A percentile compares a stretch with the other conserved stretches of the same genome.
phyloP scores from a whole-genome alignment of 78 protist species.

The Dictyostelium citrinum region DNA sequence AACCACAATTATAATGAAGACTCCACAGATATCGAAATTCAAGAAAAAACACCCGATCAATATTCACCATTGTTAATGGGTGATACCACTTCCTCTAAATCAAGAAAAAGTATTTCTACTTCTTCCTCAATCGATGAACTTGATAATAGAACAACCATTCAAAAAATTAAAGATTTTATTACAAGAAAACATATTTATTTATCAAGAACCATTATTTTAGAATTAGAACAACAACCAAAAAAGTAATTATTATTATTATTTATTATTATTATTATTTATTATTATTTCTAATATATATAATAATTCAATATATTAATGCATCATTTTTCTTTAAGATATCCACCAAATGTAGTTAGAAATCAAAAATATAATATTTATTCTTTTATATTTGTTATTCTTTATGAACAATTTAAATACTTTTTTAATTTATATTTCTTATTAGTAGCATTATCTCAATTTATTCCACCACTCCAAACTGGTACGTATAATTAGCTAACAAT shows the following conservation, averaged over 20 bases:
- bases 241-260: not conserved
- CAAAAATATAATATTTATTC: slow-evolving; percentile 87
- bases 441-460: slow-evolving; percentile 95
- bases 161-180: slow-evolving; percentile 28
- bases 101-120: not conserved
- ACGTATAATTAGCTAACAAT: not conserved
- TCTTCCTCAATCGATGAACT: not conserved
- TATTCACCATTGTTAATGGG: slow-evolving; percentile 4
- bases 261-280: not conserved
- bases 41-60: not conserved
- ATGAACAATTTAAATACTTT: slow-evolving; percentile 95
- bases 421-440: slow-evolving; percentile 95
- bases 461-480: slow-evolving; percentile 89
- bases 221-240: slow-evolving; percentile 32
- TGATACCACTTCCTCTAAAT: not conserved
- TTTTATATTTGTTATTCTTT: slow-evolving; percentile 90
- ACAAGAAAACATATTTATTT: slow-evolving; percentile 53
- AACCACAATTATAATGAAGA: not conserved
- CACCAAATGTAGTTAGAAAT: slow-evolving; percentile 91
- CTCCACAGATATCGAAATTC: not conserved
- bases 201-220: slow-evolving; percentile 43
- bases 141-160: slow-evolving; percentile 12
- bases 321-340: slow-evolving; percentile 47
- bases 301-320: not conserved
- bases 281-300: not conserved